Base-by-base conservation (phyloP, 1,284 basidiomycete species). In the Vanrija humicola region DNA sequence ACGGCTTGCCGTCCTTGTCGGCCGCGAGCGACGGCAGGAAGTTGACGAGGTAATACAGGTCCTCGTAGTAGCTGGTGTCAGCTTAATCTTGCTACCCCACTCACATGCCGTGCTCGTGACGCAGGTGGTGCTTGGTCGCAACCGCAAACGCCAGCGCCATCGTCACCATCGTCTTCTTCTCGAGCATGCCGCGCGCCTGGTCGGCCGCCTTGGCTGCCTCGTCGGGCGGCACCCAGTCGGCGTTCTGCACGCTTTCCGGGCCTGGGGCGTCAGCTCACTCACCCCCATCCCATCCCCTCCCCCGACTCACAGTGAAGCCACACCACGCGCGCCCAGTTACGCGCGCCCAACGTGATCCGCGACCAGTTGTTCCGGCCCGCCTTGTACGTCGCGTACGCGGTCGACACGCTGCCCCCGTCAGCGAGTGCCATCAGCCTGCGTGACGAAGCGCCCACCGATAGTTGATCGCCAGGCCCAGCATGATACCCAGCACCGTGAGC, bases 361-460 rank as follows among this genome's bases (percentile, higher is more conserved):
- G 84, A 84, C 87, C 87, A 89, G 21, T 84, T 74, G 46, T 80
- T 74, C 44, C 87, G 77, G 3, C 87, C 87, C 64, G 89, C 87
- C 62, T 84, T 84, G 73, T 89, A 86, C 80, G 85, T 77, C 65
- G 87, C 86, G 66, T 87, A 88, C 19, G 86, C 86, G 2, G 86
- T 86, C 3, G 86, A 87, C 0, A 87, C 88, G 39, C 86, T 77
- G 68, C 18, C 38, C 42, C 26, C 28, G 10, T 28, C 28, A 28
- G 28, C 28, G 6, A 7, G 12, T 18, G 43, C 28, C 3, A 8
- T n/a, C n/a, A n/a, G n/a, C n/a, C n/a, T n/a, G n/a, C n/a, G n/a
- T n/a, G n/a, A 28, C 28, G 28, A 1, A 3, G 7, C 12, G 60
- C 65, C 52, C 50, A 70, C 70, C 70, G 59, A 53, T 75, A 75